Evolutionary conservation across 1,284 basidiomycete species (phyloP), one percentile per base, ranked within the genome.

Genomic region (Meripilus lineatus): DNA sequence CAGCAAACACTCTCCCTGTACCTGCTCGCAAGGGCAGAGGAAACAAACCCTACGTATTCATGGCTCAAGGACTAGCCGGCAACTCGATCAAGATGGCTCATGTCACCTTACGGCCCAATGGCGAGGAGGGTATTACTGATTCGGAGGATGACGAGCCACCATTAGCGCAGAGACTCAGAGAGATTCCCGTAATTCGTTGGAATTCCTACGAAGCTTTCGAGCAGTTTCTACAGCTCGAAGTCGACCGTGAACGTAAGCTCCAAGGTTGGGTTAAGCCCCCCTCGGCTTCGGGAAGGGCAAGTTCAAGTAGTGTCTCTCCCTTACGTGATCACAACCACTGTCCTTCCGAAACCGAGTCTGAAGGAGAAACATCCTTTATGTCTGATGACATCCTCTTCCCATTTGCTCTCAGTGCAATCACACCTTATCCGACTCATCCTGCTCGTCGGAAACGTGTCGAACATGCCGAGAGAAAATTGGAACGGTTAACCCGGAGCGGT

Each of bases 21-120:
- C 70, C 70, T 14, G 57, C 64, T 3, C 74, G 81, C 3, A 72
- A 71, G 50, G 81, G 81, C 5, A 61, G 59, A 1, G 72, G 79
- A 5, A 84, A 84, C 53, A 66, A 67, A 18, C 83, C 83, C 0
- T 70, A 70, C 48, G 66, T 84, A 7, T 83, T 85, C 57, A 52
- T 53, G 7, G 79, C 78, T 2, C 67, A 66, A 17, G 80, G 79
- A 18, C 40, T 45, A 6, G 47, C 56, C 2, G 46, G 46, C 15
- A 50, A 51, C 17, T 50, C 53, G 10, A 51, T 61, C 5, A 56
- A 54, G 43, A 50, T 58, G 37, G 45, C 56, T 10, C 52, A 61
- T 41, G 42, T 59, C 44, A 54, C 52, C 22, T 42, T 49, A 14
- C 38, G 44, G 14, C 30, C 44, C 46, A 42, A 49, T 39, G 40